A percentile compares a stretch with the other conserved stretches of the same genome.
These are phyloP conservation scores for Coemansia sp. DNA, from an alignment of 192 early-diverging fungal species.

Conservation along the genomic window DNA sequence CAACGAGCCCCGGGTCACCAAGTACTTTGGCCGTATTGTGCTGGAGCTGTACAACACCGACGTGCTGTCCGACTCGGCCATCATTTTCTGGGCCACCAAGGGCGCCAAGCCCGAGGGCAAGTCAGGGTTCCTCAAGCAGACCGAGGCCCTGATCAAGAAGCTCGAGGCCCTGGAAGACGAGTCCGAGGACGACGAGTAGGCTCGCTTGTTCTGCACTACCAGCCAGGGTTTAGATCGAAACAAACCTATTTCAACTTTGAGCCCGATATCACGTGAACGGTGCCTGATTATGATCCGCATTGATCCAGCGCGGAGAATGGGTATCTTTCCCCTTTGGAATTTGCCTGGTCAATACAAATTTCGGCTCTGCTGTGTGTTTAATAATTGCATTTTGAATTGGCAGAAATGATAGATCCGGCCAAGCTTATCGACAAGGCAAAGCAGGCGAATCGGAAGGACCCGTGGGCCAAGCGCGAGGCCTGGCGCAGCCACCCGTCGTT, in stretches of 20 bases:
- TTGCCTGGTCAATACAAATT: background rate
- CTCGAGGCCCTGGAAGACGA: slow-evolving; percentile 66
- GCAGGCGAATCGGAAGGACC: slow-evolving; percentile 55
- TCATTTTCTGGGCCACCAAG: slow-evolving; percentile 93
- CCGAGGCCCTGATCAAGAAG: slow-evolving; percentile 83
- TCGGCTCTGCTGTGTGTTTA: background rate
- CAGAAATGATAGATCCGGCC: slow-evolving; percentile 39
- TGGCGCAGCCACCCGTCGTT: slow-evolving; percentile 72
- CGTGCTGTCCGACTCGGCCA: slow-evolving; percentile 84
- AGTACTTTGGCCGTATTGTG: slow-evolving; percentile 80
- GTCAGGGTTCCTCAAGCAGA: slow-evolving; percentile 88
- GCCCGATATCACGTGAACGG: background rate
- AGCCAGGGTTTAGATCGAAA: no score
- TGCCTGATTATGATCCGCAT: background rate
- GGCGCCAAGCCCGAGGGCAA: slow-evolving; percentile 85
- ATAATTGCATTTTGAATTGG: background rate
- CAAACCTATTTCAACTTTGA: no score
- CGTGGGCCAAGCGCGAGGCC: slow-evolving; percentile 69
- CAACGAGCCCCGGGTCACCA: slow-evolving; percentile 83
- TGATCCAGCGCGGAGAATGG: no score
- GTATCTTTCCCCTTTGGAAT: no score
- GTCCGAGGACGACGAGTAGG: slow-evolving; percentile 19
- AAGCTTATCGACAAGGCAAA: slow-evolving; percentile 45
- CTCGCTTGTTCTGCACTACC: no score
- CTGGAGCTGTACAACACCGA: slow-evolving; percentile 84